These are phyloP conservation scores for Paracoccidioides lutzii DNA, from an alignment of 2,329 filamentous ascomycete species.

Conservation along the genomic window DNA sequence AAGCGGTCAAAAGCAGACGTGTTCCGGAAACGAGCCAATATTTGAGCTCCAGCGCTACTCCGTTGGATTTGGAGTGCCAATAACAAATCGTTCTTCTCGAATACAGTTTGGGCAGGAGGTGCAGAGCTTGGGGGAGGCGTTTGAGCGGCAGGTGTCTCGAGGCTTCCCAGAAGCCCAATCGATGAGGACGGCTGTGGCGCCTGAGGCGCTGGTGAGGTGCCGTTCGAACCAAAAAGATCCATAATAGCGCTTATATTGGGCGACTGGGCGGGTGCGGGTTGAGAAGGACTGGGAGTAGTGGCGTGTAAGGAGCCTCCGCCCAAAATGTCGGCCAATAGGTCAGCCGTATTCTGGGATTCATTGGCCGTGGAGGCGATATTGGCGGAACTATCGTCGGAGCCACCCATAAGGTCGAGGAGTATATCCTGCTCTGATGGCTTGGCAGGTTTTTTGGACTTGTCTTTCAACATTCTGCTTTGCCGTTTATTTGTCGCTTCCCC, in stretches of 20 bases:
- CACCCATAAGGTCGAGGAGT: constrained; percentile 83
- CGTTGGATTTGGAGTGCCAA: constrained; percentile 76
- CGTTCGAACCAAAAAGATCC: constrained; percentile 61
- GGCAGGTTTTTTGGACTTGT: constrained; percentile 59
- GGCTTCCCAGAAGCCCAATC: constrained; percentile 39
- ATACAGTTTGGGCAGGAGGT: constrained; percentile 53
- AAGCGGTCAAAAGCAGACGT: constrained; percentile 51
- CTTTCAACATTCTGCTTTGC: constrained; percentile 48
- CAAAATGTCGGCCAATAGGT: constrained; percentile 83
- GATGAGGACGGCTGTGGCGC: constrained; percentile 33
- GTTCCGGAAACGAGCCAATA: constrained; percentile 75
- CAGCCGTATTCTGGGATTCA: constrained; percentile 60
- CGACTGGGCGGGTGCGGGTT: constrained; percentile 35
- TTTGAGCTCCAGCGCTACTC: constrained; percentile 57
- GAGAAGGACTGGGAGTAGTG: constrained; percentile 39
- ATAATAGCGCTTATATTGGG: constrained; percentile 66
- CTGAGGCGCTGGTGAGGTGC: constrained; percentile 36
- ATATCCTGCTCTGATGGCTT: constrained; percentile 87
- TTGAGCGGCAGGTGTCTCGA: constrained; percentile 38
- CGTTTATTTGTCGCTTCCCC: constrained; percentile 61
- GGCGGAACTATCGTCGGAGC: constrained; percentile 49
- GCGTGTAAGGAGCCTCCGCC: constrained; percentile 52
- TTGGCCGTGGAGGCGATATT: constrained; percentile 43
- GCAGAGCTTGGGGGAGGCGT: constrained; percentile 34
- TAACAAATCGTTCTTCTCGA: constrained; percentile 72